Percentiles rank a stretch among this genome's conserved stretches.
These are phyloP conservation scores for Setaria viridis DNA, from an alignment of 202 grass and related monocot genomes.

Conservation along the genomic window DNA sequence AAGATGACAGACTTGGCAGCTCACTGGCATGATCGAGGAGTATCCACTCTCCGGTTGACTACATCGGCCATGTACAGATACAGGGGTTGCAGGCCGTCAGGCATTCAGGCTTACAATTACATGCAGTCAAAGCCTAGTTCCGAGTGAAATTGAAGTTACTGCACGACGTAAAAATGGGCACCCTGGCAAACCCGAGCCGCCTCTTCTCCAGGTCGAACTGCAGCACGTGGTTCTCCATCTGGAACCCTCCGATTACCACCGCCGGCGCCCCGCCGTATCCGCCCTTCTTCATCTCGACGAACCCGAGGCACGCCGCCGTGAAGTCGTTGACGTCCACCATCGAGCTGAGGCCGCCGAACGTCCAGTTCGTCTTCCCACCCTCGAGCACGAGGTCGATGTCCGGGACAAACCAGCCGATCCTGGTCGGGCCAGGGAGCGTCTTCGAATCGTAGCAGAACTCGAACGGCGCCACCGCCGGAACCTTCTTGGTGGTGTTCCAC, in stretches of 20 bases:
- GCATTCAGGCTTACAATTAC: background rate
- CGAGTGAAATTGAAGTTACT: conserved; percentile 34
- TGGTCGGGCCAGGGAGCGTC: conserved; percentile 38
- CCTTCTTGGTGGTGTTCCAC: background rate
- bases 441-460: conserved; percentile 43
- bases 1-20: background rate
- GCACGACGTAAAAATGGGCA: conserved; percentile 12
- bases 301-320: conserved; percentile 57
- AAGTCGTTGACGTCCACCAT: conserved; percentile 46
- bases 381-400: conserved; percentile 49
- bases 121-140: background rate
- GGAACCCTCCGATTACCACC: conserved; percentile 54
- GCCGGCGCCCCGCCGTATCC: conserved; percentile 11
- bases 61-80: background rate
- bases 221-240: conserved; percentile 66
- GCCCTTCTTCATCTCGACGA: conserved; percentile 52
- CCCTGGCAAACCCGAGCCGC: conserved; percentile 42
- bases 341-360: conserved; percentile 51
- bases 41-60: background rate
- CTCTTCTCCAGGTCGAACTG: conserved; percentile 53
- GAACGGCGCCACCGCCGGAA: conserved; percentile 53
- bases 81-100: background rate
- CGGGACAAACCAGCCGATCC: conserved; percentile 53
- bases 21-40: background rate
- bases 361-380: conserved; percentile 55